Base-by-base conservation (phyloP, 139 green algal species). In the Asterochloris sp. region DNA sequence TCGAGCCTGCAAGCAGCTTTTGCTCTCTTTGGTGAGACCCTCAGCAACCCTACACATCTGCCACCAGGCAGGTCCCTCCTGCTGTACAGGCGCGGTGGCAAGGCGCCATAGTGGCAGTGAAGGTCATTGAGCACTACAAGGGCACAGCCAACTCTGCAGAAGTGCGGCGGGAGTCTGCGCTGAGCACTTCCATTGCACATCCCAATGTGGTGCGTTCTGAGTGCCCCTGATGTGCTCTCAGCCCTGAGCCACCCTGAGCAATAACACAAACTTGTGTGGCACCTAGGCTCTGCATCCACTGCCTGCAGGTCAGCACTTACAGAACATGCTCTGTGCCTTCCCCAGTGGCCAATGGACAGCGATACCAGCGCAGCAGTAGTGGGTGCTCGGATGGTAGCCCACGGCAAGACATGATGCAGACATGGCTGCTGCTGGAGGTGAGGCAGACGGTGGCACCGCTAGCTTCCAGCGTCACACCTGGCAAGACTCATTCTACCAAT, bases 101-200 rank as follows among this genome's bases (percentile, higher is more conserved):
- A n/a, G 86, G 86, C 27, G 80, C 74, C 0, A 28, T 85, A 11
- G 83, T 89, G 74, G 86, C 86, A 0, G 64, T 89, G 19, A 86
- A 89, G 78, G 75, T 88, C 47, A 76, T 89, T 13, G 86, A 89
- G 71, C 85, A 88, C 74, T 13, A 38, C 12, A 74, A 85, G 19
- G 54, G 60, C 47, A 71, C 66, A 21, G 54, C 54, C 76, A 74
- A 74, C 29, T 14, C 54, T n/a, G 62, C 28, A 16, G 68, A 84
- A 13, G n/a, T 85, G 0, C 69, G 76, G n/a, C 78, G 85, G 15
- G 85, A 88, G 69, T 68, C 82, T 12, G 68, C 85, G 21, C 75
- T 88, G 23, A 79, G 66, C 76, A 78, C 76, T 6, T 82, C 82
- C 29, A 76, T 85, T 38, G 54, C 64, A 8, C 82, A 85, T 60